phyloP scores from a whole-genome alignment of 1,284 basidiomycete genomes.

The Trichosporon asahii region DNA sequence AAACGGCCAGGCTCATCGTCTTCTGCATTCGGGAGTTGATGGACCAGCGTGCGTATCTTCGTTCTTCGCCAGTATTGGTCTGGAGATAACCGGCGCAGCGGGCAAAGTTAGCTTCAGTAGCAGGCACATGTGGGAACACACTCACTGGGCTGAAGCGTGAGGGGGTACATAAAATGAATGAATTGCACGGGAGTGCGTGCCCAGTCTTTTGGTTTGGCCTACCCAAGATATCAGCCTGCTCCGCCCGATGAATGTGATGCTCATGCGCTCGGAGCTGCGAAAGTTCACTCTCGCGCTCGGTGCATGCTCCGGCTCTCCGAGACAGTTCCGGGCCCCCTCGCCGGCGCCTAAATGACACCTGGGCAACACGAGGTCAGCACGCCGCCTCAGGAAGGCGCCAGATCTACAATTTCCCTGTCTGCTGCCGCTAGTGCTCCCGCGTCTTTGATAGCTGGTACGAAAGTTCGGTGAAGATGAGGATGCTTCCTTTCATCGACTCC shows the following conservation, averaged over 20 bases:
- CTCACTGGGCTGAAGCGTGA: neutral
- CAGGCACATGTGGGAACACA: neutral
- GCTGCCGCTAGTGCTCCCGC: neutral
- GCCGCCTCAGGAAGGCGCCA: neutral
- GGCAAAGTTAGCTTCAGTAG: neutral
- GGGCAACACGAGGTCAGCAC: neutral
- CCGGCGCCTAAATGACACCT: no score
- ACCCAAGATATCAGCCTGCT: neutral
- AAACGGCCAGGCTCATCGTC: neutral
- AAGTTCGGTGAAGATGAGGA: neutral
- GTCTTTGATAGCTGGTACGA: neutral
- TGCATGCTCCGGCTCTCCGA: neutral
- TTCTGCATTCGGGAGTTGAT: no score
- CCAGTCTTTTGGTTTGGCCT: neutral
- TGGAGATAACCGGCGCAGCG: neutral
- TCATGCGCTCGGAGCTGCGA: neutral
- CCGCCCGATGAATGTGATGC: neutral
- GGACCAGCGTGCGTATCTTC: neutral
- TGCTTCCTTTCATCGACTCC: neutral
- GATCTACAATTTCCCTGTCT: neutral
- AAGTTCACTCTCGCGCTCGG: neutral
- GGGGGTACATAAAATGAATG: neutral
- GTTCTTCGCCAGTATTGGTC: neutral
- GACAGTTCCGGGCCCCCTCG: neutral
- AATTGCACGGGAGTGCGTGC: neutral